Base-by-base conservation (phyloP, 2,329 filamentous ascomycete species). In the Curvularia eragrostidis region DNA sequence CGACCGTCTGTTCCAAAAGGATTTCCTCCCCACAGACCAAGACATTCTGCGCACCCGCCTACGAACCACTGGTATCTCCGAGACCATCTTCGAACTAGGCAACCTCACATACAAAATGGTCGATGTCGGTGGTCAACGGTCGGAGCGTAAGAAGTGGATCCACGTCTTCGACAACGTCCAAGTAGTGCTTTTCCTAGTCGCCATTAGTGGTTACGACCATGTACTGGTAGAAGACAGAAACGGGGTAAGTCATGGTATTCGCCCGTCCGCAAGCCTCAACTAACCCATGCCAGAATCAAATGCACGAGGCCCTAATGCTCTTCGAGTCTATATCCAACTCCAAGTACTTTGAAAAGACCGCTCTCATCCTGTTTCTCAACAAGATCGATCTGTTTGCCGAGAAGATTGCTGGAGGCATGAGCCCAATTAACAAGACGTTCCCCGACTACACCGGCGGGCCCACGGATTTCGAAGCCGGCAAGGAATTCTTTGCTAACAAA, bases 121-220 rank as follows among this genome's bases (percentile, higher is more conserved):
- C 80, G 93, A 97, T 73, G 93, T 97, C 44, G 93, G 93, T 85
- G 94, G 93, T 65, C 93, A 97, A 80, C 87, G 93, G 77, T 97
- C 92, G 6, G 93, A 97, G 81, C 89, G 93, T 77, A 97, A 97
- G 90, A 97, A 97, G 87, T 97, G 93, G 93, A 97, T 97, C 70
- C 93, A 97, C 83, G 97, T 93, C 74, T 97, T 97, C 75, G 93
- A 97, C 76, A 95, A 95, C 64, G 93, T 97, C 62, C 93, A 95
- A 72, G 93, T 91, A 67, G 83, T 98, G 52, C 83, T 98, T 39
- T 98, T 98, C 80, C 85, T 98, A 66, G 94, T 97, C 51, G 93
- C 94, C 47, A 93, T 98, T 68, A 97, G 93, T 64, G 94, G 94
- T 58, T 98, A 97, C 77, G 94, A 98, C 74, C 95, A 98, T 77